Conservation (phyloP, 1,284 basidiomycete species). For the Leccinum fallax region DNA sequence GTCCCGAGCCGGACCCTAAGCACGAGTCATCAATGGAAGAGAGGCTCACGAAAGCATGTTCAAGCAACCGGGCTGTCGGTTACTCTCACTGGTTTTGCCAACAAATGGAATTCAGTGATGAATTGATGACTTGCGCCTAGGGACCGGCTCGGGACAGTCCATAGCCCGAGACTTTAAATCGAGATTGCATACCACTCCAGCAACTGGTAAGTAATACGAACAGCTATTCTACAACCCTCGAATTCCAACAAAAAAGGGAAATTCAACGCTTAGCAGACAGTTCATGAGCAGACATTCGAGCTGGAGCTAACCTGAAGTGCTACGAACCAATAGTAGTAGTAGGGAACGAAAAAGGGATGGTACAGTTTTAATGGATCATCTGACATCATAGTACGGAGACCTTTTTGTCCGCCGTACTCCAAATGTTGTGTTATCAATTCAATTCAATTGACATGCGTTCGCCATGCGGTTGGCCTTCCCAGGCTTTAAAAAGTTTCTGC, state of each 20-base stretch:
- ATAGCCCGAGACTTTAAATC: no score
- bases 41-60: no score
- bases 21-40: neutral
- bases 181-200: no score
- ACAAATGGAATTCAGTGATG: no score
- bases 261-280: neutral
- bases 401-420: neutral
- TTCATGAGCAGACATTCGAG: neutral
- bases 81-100: no score
- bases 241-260: neutral
- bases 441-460: neutral
- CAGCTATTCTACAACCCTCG: neutral
- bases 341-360: neutral
- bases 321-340: no score
- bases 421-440: neutral
- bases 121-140: no score
- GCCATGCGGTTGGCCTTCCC: slow-evolving; percentile 4
- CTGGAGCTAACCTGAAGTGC: no score
- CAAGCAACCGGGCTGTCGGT: no score
- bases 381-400: neutral
- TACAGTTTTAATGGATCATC: neutral
- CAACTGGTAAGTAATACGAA: no score
- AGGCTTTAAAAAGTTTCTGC: neutral
- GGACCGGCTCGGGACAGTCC: no score
- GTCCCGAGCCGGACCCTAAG: neutral